A percentile compares a stretch with the other conserved stretches of the same genome.
phyloP scores from a whole-genome alignment of 805 yeast genomes.

The Wickerhamia fluorescens region DNA sequence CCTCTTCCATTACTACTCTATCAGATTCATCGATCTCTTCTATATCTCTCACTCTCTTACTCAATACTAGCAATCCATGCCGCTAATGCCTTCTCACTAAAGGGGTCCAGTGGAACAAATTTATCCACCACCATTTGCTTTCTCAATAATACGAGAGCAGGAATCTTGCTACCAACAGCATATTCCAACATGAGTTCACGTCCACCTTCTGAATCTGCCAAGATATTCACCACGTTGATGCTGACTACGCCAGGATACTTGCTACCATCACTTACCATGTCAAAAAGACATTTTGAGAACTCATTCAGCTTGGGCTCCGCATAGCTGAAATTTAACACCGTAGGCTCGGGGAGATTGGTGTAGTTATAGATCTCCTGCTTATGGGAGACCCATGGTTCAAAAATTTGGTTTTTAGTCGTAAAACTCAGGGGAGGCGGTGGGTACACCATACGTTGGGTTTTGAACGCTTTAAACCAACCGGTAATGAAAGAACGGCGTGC shows the following conservation, averaged over 20 bases:
- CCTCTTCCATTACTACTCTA: not conserved
- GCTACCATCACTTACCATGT: constrained; percentile 13
- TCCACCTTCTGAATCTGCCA: constrained; percentile 60
- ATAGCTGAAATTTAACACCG: constrained; percentile 65
- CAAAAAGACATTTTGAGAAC: constrained; percentile 56
- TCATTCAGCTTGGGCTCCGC: constrained; percentile 59
- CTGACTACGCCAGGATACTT: constrained; percentile 27
- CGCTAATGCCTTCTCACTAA: constrained; percentile 22
- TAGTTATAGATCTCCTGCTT: constrained; percentile 53
- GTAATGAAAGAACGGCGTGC: too few species aligned
- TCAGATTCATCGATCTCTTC: too few species aligned
- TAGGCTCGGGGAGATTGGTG: constrained; percentile 49
- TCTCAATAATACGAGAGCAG: constrained; percentile 58
- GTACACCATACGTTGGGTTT: constrained; percentile 23
- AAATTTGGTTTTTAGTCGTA: constrained; percentile 33
- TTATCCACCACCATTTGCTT: constrained; percentile 51
- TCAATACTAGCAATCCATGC: constrained; percentile 23
- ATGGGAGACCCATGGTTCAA: constrained; percentile 40
- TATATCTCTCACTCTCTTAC: constrained; percentile 2
- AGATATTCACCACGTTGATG: constrained; percentile 63
- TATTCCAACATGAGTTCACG: constrained; percentile 53
- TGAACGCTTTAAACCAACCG: constrained; percentile 8
- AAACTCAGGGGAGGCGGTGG: constrained; percentile 32
- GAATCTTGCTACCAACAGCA: constrained; percentile 43
- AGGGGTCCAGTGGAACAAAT: constrained; percentile 15